Evolutionary conservation across 2,329 filamentous ascomycete genomes (phyloP), one percentile per base, ranked within the genome.

Genomic region (Clathrospora elynae): DNA sequence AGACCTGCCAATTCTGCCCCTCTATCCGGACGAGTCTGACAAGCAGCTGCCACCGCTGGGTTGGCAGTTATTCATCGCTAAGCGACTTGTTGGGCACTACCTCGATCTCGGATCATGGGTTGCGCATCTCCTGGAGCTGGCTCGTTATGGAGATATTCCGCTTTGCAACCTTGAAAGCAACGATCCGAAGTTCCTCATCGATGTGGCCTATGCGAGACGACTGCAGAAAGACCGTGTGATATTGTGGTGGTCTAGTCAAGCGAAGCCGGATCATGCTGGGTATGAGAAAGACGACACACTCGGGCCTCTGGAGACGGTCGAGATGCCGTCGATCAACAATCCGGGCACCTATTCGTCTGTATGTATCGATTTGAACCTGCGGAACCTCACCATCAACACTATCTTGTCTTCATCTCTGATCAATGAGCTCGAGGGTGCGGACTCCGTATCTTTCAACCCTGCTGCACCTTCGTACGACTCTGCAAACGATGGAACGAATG

Each of bases 301-400:
- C 0, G 88, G 88, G 0, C 82, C 88, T 2, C 78, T 97, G 18
- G 92, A 99, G 54, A 87, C 81, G 8, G 88, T 96, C 10, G 85
- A 88, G 46, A 95, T 97, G 90, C 92, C 93, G 1, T 86, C 86
- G 10, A 83, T 96, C 66, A 99, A 99, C 67, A 92, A 90, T 35
- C 88, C 92, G 0, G 92, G 91, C 26, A 95, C 92, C 0, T 99
- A 95, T 68, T 87, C 91, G 1, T 96, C 92, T 0, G 93, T 99
- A 2, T 99, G 93, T 66, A 93, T 99, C 50, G 93, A 99, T 58
- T 73, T 99, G 10, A 90, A 95, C 50, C 83, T 99, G 34, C 88
- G 91, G 31, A 99, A 99, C 62, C 79, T 99, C 10, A 87, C 90
- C 4, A 97, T 99, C 73, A 99, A 99, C 73, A 99, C 95, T 0